phyloP scores from a whole-genome alignment of 306 rosid species.

The Carpinus fangiana region DNA sequence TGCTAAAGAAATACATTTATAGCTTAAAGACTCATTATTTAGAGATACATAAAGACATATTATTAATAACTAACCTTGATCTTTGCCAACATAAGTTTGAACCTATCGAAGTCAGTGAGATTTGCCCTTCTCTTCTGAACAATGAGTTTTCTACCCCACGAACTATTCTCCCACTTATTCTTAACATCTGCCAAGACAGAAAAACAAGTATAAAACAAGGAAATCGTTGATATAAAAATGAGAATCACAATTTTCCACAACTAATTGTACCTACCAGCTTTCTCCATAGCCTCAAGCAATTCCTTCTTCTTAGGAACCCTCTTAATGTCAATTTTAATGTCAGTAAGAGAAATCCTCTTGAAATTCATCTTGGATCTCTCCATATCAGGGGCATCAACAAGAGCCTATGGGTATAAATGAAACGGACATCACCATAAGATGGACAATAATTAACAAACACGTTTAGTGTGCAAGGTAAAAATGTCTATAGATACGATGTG shows the following conservation, averaged over 20 bases:
- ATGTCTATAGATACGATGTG: not conserved
- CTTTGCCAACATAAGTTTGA: slow-evolving; percentile 93
- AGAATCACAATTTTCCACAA: no score
- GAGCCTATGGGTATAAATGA: slow-evolving; percentile 50
- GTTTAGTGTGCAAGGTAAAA: not conserved
- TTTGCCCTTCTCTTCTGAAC: slow-evolving; percentile 79
- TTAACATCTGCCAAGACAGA: slow-evolving; percentile 60
- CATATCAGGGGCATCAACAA: slow-evolving; percentile 91
- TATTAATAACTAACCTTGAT: slow-evolving; percentile 60
- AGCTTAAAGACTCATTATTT: no score
- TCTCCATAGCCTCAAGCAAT: slow-evolving; percentile 85
- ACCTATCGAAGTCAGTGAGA: slow-evolving; percentile 85
- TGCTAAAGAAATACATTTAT: not conserved
- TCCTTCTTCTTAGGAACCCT: slow-evolving; percentile 93
- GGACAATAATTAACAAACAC: not conserved
- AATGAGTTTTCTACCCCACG: slow-evolving; percentile 92
- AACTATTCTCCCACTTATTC: slow-evolving; percentile 97
- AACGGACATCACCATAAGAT: not conserved
- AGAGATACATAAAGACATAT: not conserved
- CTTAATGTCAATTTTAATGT: slow-evolving; percentile 85
- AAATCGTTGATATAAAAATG: not conserved
- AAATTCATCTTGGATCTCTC: slow-evolving; percentile 77
- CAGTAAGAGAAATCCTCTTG: slow-evolving; percentile 93
- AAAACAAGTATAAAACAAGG: not conserved
- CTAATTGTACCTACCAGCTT: slow-evolving; percentile 52